Percentiles rank a stretch among this genome's conserved stretches.
These are phyloP conservation scores for Antrodiella citrinella DNA, from an alignment of 768 basidiomycete genomes.

Conservation along the genomic window DNA sequence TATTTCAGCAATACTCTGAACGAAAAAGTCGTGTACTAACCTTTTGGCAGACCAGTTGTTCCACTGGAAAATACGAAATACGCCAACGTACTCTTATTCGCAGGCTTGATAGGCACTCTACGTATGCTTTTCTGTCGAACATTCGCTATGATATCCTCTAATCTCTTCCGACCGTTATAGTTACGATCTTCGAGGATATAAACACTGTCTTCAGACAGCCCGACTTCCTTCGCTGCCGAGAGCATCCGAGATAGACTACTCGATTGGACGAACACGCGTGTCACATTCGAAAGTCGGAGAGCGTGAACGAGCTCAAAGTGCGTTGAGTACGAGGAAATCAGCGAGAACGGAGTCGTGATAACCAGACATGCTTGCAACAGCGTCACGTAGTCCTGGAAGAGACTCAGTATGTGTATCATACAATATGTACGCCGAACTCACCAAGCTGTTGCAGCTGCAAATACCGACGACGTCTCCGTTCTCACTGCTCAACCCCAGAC, in stretches of 20 bases:
- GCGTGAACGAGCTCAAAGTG: slow-evolving; percentile 46
- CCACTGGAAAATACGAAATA: slow-evolving; percentile 75
- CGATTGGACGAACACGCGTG: slow-evolving; percentile 47
- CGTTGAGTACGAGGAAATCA: slow-evolving; percentile 49
- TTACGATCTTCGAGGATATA: slow-evolving; percentile 38
- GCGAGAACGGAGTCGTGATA: slow-evolving; percentile 42
- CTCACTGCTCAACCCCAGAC: slow-evolving; percentile 41
- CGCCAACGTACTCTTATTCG: slow-evolving; percentile 46
- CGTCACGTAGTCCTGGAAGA: slow-evolving; percentile 43
- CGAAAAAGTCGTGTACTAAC: slow-evolving; percentile 23
- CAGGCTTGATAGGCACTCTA: slow-evolving; percentile 35
- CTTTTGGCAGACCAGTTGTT: slow-evolving; percentile 71
- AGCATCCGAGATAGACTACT: slow-evolving; percentile 34
- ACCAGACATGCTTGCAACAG: slow-evolving; percentile 41
- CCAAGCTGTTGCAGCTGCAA: slow-evolving; percentile 61
- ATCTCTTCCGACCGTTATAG: slow-evolving; percentile 31
- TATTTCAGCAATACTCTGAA: not conserved
- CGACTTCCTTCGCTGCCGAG: slow-evolving; percentile 26
- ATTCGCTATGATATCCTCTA: slow-evolving; percentile 35
- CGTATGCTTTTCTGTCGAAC: slow-evolving; percentile 31
- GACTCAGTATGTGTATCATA: no score
- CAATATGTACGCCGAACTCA: slow-evolving; percentile 24
- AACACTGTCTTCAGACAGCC: slow-evolving; percentile 33
- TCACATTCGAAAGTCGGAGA: slow-evolving; percentile 38
- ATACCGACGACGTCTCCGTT: slow-evolving; percentile 59